phyloP scores from a whole-genome alignment of 345 rosid genomes.

The Dimocarpus longan region DNA sequence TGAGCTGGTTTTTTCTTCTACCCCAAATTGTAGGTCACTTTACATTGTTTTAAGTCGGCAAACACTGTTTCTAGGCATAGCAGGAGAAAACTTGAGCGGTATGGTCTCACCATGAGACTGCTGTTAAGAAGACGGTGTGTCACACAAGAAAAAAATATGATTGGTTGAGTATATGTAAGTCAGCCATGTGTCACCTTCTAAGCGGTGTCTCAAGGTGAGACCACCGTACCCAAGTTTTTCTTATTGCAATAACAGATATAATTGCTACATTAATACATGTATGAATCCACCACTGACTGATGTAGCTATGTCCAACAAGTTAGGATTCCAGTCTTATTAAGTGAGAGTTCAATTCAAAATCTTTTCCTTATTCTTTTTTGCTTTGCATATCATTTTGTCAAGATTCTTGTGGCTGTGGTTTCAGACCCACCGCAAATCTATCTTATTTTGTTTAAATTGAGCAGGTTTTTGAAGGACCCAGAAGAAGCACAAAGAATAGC shows the following conservation, averaged over 20 bases:
- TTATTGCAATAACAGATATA: neutral
- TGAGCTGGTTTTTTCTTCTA: neutral
- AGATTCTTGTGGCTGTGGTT: neutral
- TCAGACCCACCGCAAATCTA: neutral
- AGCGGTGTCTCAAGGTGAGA: no score
- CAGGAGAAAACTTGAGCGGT: neutral
- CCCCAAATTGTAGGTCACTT: neutral
- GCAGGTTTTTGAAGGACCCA: slow-evolving; percentile 82
- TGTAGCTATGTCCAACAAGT: neutral
- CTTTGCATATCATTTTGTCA: neutral
- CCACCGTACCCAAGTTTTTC: neutral
- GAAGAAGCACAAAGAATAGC: slow-evolving; percentile 83
- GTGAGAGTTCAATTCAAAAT: no score
- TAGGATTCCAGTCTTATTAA: neutral
- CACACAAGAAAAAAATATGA: neutral
- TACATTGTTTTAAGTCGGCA: neutral
- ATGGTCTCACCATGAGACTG: neutral
- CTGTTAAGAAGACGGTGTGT: neutral
- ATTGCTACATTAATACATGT: neutral
- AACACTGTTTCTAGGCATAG: neutral
- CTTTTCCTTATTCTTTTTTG: neutral
- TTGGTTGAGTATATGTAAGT: neutral
- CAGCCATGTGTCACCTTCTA: neutral
- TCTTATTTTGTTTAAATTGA: neutral
- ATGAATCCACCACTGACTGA: neutral